Percentiles rank a stretch among this genome's conserved stretches.
These are phyloP conservation scores for Amaranthus hypochondriacus DNA, from an alignment of 148 eudicot genomes.

Conservation along the genomic window DNA sequence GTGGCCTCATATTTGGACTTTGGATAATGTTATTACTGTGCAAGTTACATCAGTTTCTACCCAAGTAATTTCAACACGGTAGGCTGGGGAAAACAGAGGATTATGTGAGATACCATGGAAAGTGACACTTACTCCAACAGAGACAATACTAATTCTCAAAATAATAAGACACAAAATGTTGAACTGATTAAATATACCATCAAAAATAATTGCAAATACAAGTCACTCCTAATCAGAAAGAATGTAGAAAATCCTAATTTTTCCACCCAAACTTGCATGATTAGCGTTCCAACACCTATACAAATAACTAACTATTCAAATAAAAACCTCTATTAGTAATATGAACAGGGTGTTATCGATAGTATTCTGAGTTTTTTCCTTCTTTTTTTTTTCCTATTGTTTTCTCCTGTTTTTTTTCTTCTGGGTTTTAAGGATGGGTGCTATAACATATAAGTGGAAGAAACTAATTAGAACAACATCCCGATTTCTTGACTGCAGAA, in stretches of 20 bases:
- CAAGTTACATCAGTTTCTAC: no score
- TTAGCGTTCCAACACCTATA: constrained; percentile 10
- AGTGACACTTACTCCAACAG: no score
- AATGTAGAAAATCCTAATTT: constrained; percentile 9
- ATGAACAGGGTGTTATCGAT: constrained; percentile 8
- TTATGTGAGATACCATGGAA: no score
- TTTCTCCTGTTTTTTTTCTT: not conserved
- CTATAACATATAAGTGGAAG: not conserved
- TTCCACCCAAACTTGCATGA: constrained; percentile 15
- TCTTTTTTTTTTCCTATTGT: not conserved
- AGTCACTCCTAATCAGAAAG: constrained; percentile 11
- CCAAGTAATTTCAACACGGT: no score
- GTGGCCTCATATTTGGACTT: no score
- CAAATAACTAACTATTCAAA: constrained; percentile 7
- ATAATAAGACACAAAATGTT: not conserved
- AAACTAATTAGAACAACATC: constrained; percentile 62
- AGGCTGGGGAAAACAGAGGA: no score
- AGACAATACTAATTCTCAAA: no score
- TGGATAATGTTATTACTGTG: no score
- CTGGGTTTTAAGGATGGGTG: not conserved
- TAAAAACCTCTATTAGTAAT: constrained; percentile 1
- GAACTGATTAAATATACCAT: constrained; percentile 5
- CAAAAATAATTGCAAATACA: not conserved
- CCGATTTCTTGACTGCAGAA: constrained; percentile 62
- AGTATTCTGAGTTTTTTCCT: not conserved